phyloP scores from a whole-genome alignment of 768 basidiomycete species.

The Mycena sanguinolenta region DNA sequence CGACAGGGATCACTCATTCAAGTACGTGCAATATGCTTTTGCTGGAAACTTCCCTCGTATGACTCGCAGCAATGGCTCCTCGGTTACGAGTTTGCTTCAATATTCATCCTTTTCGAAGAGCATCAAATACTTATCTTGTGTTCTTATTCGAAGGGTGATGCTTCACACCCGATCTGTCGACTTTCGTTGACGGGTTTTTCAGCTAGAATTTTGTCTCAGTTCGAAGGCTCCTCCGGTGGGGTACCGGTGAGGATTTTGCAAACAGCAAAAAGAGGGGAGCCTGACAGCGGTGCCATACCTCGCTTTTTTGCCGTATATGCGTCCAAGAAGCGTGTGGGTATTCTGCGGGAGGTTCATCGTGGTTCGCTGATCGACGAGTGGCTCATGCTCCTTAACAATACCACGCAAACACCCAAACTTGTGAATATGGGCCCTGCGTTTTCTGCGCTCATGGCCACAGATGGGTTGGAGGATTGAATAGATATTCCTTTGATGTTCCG shows the following conservation, averaged over 20 bases:
- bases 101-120: slow-evolving; percentile 88
- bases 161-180: slow-evolving; percentile 42
- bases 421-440: slow-evolving; percentile 85
- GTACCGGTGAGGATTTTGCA: slow-evolving; percentile 80
- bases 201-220: slow-evolving; percentile 94
- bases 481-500: too few relatives aligned
- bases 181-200: slow-evolving; percentile 16
- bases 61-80: slow-evolving; percentile 89
- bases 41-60: slow-evolving; percentile 26
- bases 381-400: slow-evolving; percentile 74
- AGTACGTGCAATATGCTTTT: slow-evolving; percentile 58
- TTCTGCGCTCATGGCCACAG: slow-evolving; percentile 83
- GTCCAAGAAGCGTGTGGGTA: slow-evolving; percentile 76
- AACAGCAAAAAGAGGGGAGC: slow-evolving; percentile 85
- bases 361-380: slow-evolving; percentile 93
- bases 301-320: slow-evolving; percentile 75
- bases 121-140: slow-evolving; percentile 84
- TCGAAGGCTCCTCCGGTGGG: slow-evolving; percentile 67
- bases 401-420: slow-evolving; percentile 74
- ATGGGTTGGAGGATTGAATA: slow-evolving; percentile 51
- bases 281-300: slow-evolving; percentile 77
- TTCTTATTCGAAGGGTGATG: slow-evolving; percentile 84
- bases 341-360: slow-evolving; percentile 79
- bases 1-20: slow-evolving; percentile 93
- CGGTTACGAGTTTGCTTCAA: slow-evolving; percentile 98